Evolutionary conservation across 2,329 filamentous ascomycete genomes (phyloP).

Genomic region (Graphiopsis chlorocephala): DNA sequence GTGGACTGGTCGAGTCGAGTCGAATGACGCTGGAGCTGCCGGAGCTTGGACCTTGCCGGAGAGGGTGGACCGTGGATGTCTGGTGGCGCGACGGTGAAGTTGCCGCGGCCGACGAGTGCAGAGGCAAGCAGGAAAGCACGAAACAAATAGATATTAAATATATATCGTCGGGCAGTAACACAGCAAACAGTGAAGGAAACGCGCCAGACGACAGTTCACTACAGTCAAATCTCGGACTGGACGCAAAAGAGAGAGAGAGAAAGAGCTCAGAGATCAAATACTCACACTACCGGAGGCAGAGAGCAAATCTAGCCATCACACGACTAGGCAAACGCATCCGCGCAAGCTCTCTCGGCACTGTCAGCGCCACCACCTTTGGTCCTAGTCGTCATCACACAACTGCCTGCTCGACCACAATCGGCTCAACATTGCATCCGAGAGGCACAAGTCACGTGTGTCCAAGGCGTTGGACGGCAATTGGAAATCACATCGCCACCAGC

Average conservation of each 20-base stretch:
- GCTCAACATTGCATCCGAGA: neutral
- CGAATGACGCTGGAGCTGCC: slow-evolving; percentile 4
- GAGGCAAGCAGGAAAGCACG: neutral
- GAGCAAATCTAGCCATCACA: neutral
- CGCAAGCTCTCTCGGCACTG: slow-evolving; percentile 16
- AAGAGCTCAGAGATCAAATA: too few relatives aligned
- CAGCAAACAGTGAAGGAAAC: neutral
- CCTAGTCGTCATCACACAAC: slow-evolving; percentile 10
- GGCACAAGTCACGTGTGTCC: neutral
- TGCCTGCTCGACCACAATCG: slow-evolving; percentile 3
- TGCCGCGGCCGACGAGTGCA: neutral
- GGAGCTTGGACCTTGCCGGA: slow-evolving; percentile 20
- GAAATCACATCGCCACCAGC: neutral
- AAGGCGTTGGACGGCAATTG: neutral
- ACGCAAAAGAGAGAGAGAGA: neutral
- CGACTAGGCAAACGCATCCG: slow-evolving; percentile 20
- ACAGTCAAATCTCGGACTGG: too few relatives aligned
- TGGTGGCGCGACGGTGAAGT: neutral
- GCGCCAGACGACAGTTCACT: neutral
- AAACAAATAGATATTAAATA: too few relatives aligned
- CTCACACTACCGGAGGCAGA: neutral
- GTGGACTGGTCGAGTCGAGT: too few relatives aligned
- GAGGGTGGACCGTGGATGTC: too few relatives aligned
- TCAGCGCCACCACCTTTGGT: slow-evolving; percentile 11
- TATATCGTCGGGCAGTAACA: too few relatives aligned